These are phyloP conservation scores for Cyberlindnera galapagoensis DNA, from an alignment of 805 yeast species.

Conservation along the genomic window DNA sequence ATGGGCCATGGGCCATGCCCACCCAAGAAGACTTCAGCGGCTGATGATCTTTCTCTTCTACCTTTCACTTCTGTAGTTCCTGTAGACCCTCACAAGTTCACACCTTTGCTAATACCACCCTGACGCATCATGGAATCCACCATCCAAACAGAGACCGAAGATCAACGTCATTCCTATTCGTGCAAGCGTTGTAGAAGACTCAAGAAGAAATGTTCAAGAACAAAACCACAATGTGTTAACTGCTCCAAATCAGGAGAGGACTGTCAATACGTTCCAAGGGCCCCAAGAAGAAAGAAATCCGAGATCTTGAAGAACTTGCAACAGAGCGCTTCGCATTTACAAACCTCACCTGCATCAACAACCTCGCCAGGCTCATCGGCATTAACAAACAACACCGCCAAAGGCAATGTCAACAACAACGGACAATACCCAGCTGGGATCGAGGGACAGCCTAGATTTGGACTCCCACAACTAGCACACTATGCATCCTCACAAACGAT, in stretches of 20 bases:
- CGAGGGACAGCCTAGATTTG: no score
- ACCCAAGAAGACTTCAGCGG: no score
- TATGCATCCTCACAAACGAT: no score
- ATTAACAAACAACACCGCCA: neutral
- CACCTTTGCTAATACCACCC: no score
- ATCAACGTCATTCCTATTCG: conserved; percentile 26
- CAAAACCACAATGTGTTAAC: conserved; percentile 36
- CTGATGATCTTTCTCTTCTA: no score
- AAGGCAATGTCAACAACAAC: neutral
- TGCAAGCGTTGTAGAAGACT: conserved; percentile 42
- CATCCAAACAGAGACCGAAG: no score
- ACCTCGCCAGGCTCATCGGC: neutral
- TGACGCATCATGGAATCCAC: no score
- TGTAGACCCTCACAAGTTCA: no score
- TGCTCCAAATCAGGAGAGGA: conserved; percentile 32
- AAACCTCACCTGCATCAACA: neutral
- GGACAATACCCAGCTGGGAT: no score
- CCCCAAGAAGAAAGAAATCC: conserved; percentile 32
- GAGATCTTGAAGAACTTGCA: conserved; percentile 24
- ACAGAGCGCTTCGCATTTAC: conserved; percentile 6
- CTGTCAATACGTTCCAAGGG: conserved; percentile 40
- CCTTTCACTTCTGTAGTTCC: no score
- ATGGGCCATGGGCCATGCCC: no score
- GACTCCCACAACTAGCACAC: no score
- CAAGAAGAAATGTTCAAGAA: conserved; percentile 44